phyloP scores from a whole-genome alignment of 2,329 filamentous ascomycete genomes.

The Colletotrichum godetiae region DNA sequence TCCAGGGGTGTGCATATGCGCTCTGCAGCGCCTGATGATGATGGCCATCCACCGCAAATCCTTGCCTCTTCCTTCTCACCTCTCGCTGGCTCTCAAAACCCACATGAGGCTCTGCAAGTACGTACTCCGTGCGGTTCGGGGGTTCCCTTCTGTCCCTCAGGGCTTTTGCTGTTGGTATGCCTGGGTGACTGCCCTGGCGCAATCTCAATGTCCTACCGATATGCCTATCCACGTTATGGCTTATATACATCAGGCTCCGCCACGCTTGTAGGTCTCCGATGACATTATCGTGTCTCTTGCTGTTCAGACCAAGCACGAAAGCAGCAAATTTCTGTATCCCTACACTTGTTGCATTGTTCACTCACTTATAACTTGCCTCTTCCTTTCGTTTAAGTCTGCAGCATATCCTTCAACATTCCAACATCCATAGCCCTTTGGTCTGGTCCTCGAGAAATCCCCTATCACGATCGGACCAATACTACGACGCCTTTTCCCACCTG shows the following conservation, averaged over 20 bases:
- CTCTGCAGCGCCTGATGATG: conserved; percentile 21
- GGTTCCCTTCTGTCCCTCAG: conserved; percentile 4
- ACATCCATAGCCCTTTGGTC: background rate
- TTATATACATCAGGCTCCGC: conserved; percentile 28
- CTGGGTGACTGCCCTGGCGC: conserved; percentile 16
- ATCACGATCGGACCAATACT: background rate
- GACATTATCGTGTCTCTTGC: background rate
- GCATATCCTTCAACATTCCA: background rate
- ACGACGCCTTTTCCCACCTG: background rate
- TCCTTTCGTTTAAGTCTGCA: background rate
- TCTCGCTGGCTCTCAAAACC: background rate
- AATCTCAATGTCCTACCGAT: background rate
- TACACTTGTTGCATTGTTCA: background rate
- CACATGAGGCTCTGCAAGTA: conserved; percentile 27
- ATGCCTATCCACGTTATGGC: background rate
- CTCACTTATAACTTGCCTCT: conserved; percentile 7
- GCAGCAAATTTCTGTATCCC: background rate
- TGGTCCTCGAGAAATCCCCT: background rate
- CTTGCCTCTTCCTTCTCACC: conserved; percentile 25
- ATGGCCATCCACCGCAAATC: conserved; percentile 14
- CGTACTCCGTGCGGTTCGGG: conserved; percentile 7
- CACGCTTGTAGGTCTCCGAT: conserved; percentile 9
- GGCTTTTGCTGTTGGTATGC: background rate
- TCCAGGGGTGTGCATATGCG: conserved; percentile 26
- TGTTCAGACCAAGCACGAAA: background rate